Percentiles rank a stretch among this genome's conserved stretches.
phyloP scores from a whole-genome alignment of 2,329 filamentous ascomycete genomes.

The Xylariomycetidae sp. region DNA sequence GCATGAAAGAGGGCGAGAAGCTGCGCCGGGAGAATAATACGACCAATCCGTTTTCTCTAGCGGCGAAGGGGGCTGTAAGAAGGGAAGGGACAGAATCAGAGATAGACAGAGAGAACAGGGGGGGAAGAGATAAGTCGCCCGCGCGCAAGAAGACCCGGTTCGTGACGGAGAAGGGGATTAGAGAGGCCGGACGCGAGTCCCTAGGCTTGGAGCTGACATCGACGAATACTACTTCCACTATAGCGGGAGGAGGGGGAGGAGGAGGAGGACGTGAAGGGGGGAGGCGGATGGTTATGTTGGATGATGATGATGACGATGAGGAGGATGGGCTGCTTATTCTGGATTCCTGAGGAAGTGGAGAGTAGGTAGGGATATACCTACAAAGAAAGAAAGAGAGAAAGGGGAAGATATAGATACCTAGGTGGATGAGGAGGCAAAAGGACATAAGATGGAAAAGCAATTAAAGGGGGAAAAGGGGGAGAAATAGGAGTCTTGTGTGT shows the following conservation, averaged over 20 bases:
- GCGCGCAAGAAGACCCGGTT: constrained; percentile 74
- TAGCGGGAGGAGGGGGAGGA: background rate
- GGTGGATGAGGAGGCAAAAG: no score
- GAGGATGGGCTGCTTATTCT: constrained; percentile 44
- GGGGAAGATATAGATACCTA: no score
- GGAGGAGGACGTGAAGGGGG: background rate
- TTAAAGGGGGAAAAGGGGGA: no score
- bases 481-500: no score
- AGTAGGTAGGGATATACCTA: no score
- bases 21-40: constrained; percentile 19
- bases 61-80: constrained; percentile 10
- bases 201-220: constrained; percentile 51
- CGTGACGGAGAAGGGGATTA: constrained; percentile 71
- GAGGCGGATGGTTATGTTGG: constrained; percentile 9
- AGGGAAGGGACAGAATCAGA: no score
- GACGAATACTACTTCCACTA: background rate
- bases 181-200: constrained; percentile 72
- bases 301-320: constrained; percentile 23
- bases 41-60: background rate
- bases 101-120: background rate
- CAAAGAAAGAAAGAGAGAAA: no score
- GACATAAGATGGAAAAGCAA: no score
- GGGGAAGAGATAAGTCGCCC: constrained; percentile 31
- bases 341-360: no score
- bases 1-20: constrained; percentile 59